These are phyloP conservation scores for Trifolium fragiferum DNA, from an alignment of 306 rosid genomes.

Conservation along the genomic window DNA sequence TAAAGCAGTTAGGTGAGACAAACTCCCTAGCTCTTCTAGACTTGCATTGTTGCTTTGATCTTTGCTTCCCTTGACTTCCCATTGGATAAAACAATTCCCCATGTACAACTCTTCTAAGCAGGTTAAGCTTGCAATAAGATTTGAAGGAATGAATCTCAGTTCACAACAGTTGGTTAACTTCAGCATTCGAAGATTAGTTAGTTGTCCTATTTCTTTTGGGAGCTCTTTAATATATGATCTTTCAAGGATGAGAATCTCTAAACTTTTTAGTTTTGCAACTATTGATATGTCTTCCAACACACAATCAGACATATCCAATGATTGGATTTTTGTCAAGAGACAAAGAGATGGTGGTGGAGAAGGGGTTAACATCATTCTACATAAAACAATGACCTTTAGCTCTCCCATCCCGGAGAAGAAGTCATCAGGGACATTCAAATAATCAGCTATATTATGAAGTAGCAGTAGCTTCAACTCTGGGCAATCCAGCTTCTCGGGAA, in stretches of 20 bases:
- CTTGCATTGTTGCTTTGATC: conserved; percentile 4
- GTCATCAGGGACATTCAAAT: not conserved
- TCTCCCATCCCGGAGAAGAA: not conserved
- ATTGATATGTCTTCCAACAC: not conserved
- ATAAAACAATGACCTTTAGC: not conserved
- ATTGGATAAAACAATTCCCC: not conserved
- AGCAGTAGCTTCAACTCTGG: not conserved
- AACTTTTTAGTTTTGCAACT: not conserved
- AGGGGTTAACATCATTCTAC: not conserved
- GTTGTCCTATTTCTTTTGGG: not conserved
- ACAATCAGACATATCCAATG: not conserved
- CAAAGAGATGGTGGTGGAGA: not conserved
- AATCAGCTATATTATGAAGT: not conserved
- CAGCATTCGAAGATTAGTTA: not conserved
- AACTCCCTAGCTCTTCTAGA: conserved; percentile 24
- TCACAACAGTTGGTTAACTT: not conserved
- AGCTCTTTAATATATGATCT: not conserved
- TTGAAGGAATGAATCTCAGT: not conserved
- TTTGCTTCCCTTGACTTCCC: not conserved
- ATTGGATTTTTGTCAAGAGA: not conserved
- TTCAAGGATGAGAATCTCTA: not conserved
- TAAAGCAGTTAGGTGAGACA: conserved; percentile 14
- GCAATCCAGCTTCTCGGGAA: not conserved
- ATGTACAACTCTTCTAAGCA: conserved; percentile 5
- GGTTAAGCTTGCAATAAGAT: conserved; percentile 1